phyloP scores from a whole-genome alignment of 148 eudicot species.

The Amaranthus cruentus region DNA sequence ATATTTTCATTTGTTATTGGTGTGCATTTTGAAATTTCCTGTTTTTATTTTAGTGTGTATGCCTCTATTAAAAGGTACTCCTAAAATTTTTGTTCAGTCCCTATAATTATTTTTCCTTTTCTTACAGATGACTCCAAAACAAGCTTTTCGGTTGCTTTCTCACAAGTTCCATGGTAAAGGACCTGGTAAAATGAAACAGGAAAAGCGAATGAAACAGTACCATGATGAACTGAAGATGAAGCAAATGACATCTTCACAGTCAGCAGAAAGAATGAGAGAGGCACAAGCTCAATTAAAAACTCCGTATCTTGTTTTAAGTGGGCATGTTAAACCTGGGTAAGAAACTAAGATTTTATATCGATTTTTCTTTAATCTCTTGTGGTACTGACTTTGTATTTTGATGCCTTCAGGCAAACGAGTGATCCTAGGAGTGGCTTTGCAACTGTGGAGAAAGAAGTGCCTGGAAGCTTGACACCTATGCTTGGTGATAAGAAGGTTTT shows the following conservation, averaged over 20 bases:
- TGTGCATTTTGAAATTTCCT: too few relatives aligned
- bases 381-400: neutral
- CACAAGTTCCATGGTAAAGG: constrained; percentile 96
- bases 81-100: too few relatives aligned
- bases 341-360: constrained; percentile 1
- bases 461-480: constrained; percentile 96
- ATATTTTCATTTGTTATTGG: too few relatives aligned
- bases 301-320: constrained; percentile 92
- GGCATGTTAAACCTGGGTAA: constrained; percentile 93
- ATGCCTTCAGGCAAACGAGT: constrained; percentile 70
- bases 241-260: constrained; percentile 76
- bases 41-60: too few relatives aligned
- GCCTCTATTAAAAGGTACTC: too few relatives aligned
- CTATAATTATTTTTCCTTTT: neutral
- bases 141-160: constrained; percentile 80
- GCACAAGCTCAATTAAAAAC: constrained; percentile 68
- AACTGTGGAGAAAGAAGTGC: constrained; percentile 82
- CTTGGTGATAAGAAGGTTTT: constrained; percentile 93
- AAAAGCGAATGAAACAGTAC: constrained; percentile 83
- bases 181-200: constrained; percentile 91
- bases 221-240: constrained; percentile 80
- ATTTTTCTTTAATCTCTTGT: neutral
- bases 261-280: constrained; percentile 93
- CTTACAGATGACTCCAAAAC: constrained; percentile 89
- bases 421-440: constrained; percentile 95